phyloP scores from a whole-genome alignment of 225 moss, liverwort and hornwort species.

The Anthoceros angustus region DNA sequence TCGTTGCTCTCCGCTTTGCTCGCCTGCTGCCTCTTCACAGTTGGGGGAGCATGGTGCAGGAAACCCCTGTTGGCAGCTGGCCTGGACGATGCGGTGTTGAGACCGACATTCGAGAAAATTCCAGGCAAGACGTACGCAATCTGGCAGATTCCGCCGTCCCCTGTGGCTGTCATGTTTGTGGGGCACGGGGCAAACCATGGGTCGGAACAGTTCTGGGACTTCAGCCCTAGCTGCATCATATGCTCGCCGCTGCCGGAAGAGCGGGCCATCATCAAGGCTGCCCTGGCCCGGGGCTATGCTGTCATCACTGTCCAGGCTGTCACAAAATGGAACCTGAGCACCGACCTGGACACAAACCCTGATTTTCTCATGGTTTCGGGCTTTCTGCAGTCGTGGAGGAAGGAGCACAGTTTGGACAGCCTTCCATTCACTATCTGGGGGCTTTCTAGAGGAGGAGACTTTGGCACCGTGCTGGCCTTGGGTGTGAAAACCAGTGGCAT shows the following conservation, averaged over 20 bases:
- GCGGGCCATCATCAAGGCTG: constrained; percentile 14
- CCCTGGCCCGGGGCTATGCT: constrained; percentile 10
- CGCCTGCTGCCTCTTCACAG: too few species aligned
- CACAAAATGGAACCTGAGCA: constrained; percentile 9
- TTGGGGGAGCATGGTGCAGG: too few species aligned
- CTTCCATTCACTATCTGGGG: background rate
- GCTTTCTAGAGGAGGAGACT: background rate
- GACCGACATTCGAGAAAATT: too few species aligned
- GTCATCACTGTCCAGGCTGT: constrained; percentile 20
- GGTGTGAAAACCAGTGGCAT: background rate
- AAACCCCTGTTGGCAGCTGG: too few species aligned
- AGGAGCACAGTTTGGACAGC: background rate
- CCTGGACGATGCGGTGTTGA: too few species aligned
- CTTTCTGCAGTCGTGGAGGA: background rate
- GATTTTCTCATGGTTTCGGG: constrained; percentile 10
- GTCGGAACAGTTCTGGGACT: constrained; percentile 21
- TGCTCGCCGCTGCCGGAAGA: constrained; percentile 21
- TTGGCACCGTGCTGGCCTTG: background rate
- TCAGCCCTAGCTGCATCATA: constrained; percentile 9
- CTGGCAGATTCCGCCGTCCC: constrained; percentile 12
- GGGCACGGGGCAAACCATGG: constrained; percentile 13
- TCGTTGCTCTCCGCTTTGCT: too few species aligned
- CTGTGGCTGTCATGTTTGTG: constrained; percentile 15
- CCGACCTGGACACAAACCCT: constrained; percentile 7
- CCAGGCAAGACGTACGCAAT: background rate